Conservation (phyloP, 257 asterid species). For the Thymus mandschuricus region DNA sequence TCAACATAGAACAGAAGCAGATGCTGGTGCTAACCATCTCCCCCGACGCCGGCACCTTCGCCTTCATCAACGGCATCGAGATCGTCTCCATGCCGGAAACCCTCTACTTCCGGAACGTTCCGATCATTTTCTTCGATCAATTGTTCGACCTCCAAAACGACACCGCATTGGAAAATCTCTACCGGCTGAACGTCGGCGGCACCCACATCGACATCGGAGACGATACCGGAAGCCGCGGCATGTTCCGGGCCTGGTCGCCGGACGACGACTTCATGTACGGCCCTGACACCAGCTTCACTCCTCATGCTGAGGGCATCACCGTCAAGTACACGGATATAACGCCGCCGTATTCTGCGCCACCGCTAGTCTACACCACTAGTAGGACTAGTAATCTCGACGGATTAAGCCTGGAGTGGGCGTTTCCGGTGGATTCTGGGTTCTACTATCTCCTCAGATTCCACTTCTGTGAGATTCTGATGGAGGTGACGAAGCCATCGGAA, state of each 20-base stretch:
- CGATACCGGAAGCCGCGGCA: conserved; percentile 44
- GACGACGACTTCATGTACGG: conserved; percentile 27
- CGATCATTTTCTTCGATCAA: too few species aligned
- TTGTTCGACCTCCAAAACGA: too few species aligned
- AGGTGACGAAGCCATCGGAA: background rate
- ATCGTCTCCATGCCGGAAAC: conserved; percentile 52
- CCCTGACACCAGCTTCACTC: too few species aligned
- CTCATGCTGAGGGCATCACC: background rate
- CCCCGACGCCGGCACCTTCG: conserved; percentile 43
- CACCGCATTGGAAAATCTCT: conserved; percentile 48
- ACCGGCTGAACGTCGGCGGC: conserved; percentile 63
- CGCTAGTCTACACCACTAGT: conserved; percentile 34
- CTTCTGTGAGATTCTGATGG: conserved; percentile 47
- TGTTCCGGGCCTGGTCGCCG: conserved; percentile 53
- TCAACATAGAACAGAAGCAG: conserved; percentile 28
- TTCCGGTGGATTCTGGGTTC: conserved; percentile 59
- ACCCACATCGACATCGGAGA: background rate
- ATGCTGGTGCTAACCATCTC: conserved; percentile 37
- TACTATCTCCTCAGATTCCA: conserved; percentile 53
- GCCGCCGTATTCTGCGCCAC: conserved; percentile 55
- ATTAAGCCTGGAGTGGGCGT: conserved; percentile 41
- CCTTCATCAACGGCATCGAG: conserved; percentile 70
- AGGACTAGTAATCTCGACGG: background rate
- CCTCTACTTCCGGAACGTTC: conserved; percentile 35
- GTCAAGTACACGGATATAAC: conserved; percentile 32